Percentiles rank a stretch among this genome's conserved stretches.
Evolutionary conservation across 768 basidiomycete genomes (phyloP).

Genomic region (Gloeopeniophorella convolvens): DNA sequence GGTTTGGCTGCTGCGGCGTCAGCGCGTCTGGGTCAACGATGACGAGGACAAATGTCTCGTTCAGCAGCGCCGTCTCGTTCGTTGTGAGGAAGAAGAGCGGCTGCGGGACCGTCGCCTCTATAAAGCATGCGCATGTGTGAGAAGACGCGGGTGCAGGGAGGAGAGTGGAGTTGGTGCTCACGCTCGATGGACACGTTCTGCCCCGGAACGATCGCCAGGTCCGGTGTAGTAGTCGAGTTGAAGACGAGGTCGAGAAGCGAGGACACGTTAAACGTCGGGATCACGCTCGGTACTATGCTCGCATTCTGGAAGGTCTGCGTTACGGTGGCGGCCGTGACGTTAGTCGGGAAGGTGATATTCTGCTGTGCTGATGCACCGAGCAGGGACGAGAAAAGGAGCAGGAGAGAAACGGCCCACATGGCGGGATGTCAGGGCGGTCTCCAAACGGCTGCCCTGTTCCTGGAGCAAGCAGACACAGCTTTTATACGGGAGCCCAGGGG

Average conservation of each 20-base stretch:
- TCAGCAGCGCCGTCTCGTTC: background rate
- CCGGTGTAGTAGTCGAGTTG: background rate
- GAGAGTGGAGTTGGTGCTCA: background rate
- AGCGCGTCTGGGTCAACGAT: conserved; percentile 31
- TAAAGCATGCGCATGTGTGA: background rate
- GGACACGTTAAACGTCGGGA: background rate
- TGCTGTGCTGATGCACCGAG: too few relatives aligned
- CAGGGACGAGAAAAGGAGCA: too few relatives aligned
- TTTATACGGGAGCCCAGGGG: too few relatives aligned
- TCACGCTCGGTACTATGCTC: conserved; percentile 9
- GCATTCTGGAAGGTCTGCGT: background rate
- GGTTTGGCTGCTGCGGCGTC: conserved; percentile 26
- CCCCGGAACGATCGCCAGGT: background rate
- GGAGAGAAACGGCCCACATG: too few relatives aligned
- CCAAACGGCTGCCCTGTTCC: too few relatives aligned
- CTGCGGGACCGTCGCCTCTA: conserved; percentile 2
- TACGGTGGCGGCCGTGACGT: too few relatives aligned
- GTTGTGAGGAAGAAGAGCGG: conserved; percentile 19
- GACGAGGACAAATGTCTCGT: conserved; percentile 26
- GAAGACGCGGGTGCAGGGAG: background rate
- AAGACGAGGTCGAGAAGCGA: background rate
- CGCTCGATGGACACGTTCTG: conserved; percentile 11
- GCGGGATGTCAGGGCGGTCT: too few relatives aligned
- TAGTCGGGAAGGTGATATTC: too few relatives aligned
- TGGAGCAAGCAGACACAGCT: too few relatives aligned